Evolutionary conservation across 257 asterid genomes (phyloP).

Genomic region (Jacaranda mimosifolia): DNA sequence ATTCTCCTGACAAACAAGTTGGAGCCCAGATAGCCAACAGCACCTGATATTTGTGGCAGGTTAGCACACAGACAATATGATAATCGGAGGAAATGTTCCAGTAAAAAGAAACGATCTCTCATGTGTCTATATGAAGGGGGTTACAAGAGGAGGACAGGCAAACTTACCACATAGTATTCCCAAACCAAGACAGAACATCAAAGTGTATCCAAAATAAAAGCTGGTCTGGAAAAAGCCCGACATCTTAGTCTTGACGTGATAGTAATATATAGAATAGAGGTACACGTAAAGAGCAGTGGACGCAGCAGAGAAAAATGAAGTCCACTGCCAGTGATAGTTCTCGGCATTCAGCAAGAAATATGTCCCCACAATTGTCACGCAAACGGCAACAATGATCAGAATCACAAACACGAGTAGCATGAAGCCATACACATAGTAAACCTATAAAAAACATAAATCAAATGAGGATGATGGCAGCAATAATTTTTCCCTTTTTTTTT

Average conservation of each 20-base stretch:
- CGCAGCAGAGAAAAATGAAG: constrained; percentile 85
- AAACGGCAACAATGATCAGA: constrained; percentile 80
- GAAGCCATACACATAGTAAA: constrained; percentile 86
- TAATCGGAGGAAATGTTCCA: background rate
- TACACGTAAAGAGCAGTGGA: constrained; percentile 81
- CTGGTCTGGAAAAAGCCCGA: constrained; percentile 92
- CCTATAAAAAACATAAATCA: constrained; percentile 52
- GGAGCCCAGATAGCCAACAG: constrained; percentile 93
- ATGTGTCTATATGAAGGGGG: background rate
- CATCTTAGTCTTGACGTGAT: constrained; percentile 80
- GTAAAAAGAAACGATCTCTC: background rate
- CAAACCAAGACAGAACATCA: constrained; percentile 84
- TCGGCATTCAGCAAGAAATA: constrained; percentile 90
- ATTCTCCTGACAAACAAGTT: constrained; percentile 93
- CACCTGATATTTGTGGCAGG: constrained; percentile 61
- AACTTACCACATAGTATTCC: constrained; percentile 83
- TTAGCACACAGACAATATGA: background rate
- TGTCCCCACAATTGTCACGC: constrained; percentile 90
- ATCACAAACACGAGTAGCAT: constrained; percentile 85
- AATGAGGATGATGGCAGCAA: constrained; percentile 5
- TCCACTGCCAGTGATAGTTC: constrained; percentile 93
- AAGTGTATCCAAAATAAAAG: constrained; percentile 85
- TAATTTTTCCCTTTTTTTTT: too few relatives aligned
- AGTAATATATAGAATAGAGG: constrained; percentile 78
- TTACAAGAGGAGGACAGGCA: background rate